These are phyloP conservation scores for Leptographium lundbergii DNA, from an alignment of 2,329 filamentous ascomycete species.

Conservation along the genomic window DNA sequence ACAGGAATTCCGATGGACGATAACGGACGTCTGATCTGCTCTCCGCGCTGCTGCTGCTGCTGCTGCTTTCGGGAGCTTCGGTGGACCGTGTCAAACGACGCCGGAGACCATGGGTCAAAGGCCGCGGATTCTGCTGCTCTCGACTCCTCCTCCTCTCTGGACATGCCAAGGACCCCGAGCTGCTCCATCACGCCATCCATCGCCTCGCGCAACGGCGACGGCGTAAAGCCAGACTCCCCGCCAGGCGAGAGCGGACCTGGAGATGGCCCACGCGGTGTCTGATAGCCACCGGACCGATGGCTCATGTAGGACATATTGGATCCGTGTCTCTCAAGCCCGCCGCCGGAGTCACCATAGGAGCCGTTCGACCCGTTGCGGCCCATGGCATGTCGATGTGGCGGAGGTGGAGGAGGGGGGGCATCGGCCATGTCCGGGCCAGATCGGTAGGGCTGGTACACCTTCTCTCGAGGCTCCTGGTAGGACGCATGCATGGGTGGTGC, in stretches of 20 bases:
- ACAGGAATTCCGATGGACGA: constrained; percentile 59
- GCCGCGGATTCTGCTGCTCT: constrained; percentile 40
- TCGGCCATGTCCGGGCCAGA: constrained; percentile 26
- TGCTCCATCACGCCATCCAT: constrained; percentile 99
- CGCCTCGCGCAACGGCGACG: constrained; percentile 81
- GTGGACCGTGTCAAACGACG: constrained; percentile 57
- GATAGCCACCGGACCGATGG: constrained; percentile 24
- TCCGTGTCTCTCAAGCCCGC: constrained; percentile 18
- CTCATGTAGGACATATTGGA: constrained; percentile 25
- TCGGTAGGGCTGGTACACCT: constrained; percentile 13
- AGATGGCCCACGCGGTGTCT: constrained; percentile 46
- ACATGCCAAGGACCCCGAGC: constrained; percentile 69
- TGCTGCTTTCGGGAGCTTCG: constrained; percentile 25
- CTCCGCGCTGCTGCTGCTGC: constrained; percentile 12
- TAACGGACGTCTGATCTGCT: constrained; percentile 38
- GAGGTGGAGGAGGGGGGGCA: constrained; percentile 59
- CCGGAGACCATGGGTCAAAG: constrained; percentile 77
- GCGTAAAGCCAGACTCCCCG: constrained; percentile 56
- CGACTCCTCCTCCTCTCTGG: constrained; percentile 30
- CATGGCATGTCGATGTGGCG: constrained; percentile 60
- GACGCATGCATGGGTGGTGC: background rate
- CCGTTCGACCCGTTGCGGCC: constrained; percentile 18
- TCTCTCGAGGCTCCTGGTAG: constrained; percentile 3
- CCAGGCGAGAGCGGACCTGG: constrained; percentile 57
- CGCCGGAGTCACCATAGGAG: constrained; percentile 17